phyloP scores from a whole-genome alignment of 441 rosid species.

The Viola pubescens region DNA sequence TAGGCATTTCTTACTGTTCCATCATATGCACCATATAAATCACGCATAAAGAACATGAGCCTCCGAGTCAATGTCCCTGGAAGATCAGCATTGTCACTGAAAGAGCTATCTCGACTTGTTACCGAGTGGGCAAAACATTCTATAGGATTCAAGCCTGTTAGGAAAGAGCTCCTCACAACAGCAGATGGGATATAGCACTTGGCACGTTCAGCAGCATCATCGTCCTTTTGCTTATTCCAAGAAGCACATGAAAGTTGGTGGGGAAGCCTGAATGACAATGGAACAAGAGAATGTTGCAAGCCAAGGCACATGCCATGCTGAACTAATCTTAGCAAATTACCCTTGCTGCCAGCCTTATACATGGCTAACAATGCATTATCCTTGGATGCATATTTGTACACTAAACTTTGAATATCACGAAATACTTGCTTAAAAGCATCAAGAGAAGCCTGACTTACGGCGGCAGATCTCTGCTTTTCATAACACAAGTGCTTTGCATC shows the following conservation, averaged over 20 bases:
- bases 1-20: slow-evolving; percentile 85
- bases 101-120: slow-evolving; percentile 75
- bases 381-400: slow-evolving; percentile 47
- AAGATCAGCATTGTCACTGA: slow-evolving; percentile 93
- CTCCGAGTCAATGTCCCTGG: slow-evolving; percentile 85
- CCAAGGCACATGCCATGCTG: slow-evolving; percentile 96
- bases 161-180: slow-evolving; percentile 64
- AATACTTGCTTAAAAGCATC: slow-evolving; percentile 73
- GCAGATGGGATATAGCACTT: slow-evolving; percentile 68
- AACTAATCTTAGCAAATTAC: slow-evolving; percentile 65
- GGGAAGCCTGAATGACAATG: slow-evolving; percentile 78
- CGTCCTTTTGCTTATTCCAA: slow-evolving; percentile 55
- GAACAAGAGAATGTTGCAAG: slow-evolving; percentile 70
- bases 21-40: slow-evolving; percentile 64
- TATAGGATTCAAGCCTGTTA: slow-evolving; percentile 72
- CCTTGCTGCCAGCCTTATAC: slow-evolving; percentile 96
- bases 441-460: slow-evolving; percentile 62
- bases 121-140: slow-evolving; percentile 91
- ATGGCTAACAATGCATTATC: slow-evolving; percentile 71
- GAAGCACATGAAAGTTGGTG: slow-evolving; percentile 54
- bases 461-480: slow-evolving; percentile 77
- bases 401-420: slow-evolving; percentile 71
- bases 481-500: slow-evolving; percentile 40
- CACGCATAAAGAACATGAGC: slow-evolving; percentile 93
- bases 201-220: slow-evolving; percentile 32